Evolutionary conservation across 2,329 filamentous ascomycete genomes (phyloP), one percentile per base, ranked within the genome.

Genomic region (Aplosporella prunicola): DNA sequence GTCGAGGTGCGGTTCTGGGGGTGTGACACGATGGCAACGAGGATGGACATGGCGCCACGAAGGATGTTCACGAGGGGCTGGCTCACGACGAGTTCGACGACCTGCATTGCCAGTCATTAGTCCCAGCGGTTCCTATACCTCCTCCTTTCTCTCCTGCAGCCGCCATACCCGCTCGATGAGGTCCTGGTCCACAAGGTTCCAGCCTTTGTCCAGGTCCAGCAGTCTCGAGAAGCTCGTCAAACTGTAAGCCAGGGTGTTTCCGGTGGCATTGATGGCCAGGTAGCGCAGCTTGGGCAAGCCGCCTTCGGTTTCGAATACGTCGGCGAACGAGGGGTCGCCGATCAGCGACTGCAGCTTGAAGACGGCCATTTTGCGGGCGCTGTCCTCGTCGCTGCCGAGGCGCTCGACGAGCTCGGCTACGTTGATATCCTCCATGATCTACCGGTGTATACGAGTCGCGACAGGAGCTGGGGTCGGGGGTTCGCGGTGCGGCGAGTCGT

Each of bases 41-140:
- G 74, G 44, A 98, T 93, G 31, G 87, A 89, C 83, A 98, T 94
- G 53, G 89, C 89, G 51, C 91, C 91, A 46, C 91, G 78, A 43
- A 98, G 76, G 55, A 96, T 95, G 58, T 98, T 98, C 62, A 98
- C 91, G 43, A 98, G 74, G 16, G 89, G 91, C 58, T 96, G 91
- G 20, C 79, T 89, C 50, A 96, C 89, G 45, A 96, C 86, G 35
- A 98, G 72, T 59, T 95, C 82, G 50, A 96, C 88, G 43, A 94
- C 78, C 68, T 80, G 51, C 31, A 15, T 20, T 20, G 22, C n/a
- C n/a, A 8, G 23, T 25, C 23, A 25, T 25, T 25, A 9, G 23
- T n/a, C 23, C n/a, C 23, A 25, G 23, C 23, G 23, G 23, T 25
- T n/a, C n/a, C 23, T n/a, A 8, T 9, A n/a, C 23, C 9, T 25